A percentile compares a stretch with the other conserved stretches of the same genome.
These are phyloP conservation scores for Talaromyces pinophilus DNA, from an alignment of 2,329 filamentous ascomycete genomes.

Conservation along the genomic window DNA sequence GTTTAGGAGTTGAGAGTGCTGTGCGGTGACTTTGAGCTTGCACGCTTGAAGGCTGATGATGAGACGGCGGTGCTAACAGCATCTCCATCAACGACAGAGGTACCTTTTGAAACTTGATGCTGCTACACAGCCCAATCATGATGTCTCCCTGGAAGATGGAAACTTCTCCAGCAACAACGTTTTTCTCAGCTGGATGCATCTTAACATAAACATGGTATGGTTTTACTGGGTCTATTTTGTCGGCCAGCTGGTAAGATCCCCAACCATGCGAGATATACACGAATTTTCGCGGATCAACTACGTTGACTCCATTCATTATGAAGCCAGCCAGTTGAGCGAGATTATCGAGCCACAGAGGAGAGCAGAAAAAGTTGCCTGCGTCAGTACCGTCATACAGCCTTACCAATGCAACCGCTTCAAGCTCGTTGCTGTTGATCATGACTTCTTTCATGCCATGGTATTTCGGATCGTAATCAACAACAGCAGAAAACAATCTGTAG, in stretches of 20 bases:
- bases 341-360: constrained; percentile 40
- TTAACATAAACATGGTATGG: constrained; percentile 38
- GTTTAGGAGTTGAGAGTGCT: not conserved
- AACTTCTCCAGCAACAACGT: constrained; percentile 29
- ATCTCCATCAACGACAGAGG: constrained; percentile 21
- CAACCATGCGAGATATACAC: constrained; percentile 43
- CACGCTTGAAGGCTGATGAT: not conserved
- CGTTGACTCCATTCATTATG: constrained; percentile 40
- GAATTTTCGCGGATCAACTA: constrained; percentile 30
- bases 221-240: constrained; percentile 27
- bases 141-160: constrained; percentile 33
- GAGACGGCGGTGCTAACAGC: constrained; percentile 1
- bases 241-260: constrained; percentile 30
- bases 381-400: not conserved
- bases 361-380: not conserved
- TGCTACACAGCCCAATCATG: constrained; percentile 9
- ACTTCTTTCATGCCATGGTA: constrained; percentile 41
- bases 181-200: constrained; percentile 30
- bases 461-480: constrained; percentile 37
- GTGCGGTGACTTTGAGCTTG: not conserved
- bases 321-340: constrained; percentile 41
- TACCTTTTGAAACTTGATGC: constrained; percentile 24
- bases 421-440: constrained; percentile 38
- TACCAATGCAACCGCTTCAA: not conserved
- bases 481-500: constrained; percentile 37